phyloP scores from a whole-genome alignment of 2,329 filamentous ascomycete genomes.

The Colletotrichum tanaceti region DNA sequence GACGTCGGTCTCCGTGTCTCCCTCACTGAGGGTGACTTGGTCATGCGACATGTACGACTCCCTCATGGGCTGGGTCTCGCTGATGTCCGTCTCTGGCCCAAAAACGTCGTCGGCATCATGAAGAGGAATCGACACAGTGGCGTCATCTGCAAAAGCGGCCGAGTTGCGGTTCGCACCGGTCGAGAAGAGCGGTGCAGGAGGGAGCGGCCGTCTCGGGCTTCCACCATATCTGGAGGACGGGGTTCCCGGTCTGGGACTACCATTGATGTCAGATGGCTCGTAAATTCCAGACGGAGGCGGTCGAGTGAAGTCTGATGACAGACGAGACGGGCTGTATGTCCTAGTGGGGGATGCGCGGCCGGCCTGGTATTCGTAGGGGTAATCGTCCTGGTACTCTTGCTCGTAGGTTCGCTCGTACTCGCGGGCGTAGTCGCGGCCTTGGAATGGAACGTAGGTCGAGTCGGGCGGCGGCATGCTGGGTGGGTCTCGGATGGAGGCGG shows the following conservation, averaged over 20 bases:
- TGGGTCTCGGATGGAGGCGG: slow-evolving; percentile 67
- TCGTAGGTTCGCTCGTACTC: slow-evolving; percentile 45
- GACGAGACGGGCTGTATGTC: slow-evolving; percentile 68
- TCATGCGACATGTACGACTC: slow-evolving; percentile 68
- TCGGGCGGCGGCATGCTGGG: slow-evolving; percentile 72
- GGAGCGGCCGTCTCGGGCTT: slow-evolving; percentile 86
- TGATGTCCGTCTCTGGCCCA: slow-evolving; percentile 67
- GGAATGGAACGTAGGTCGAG: slow-evolving; percentile 70
- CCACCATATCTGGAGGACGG: slow-evolving; percentile 90
- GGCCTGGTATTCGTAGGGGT: slow-evolving; percentile 33
- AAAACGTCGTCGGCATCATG: slow-evolving; percentile 80
- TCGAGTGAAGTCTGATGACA: slow-evolving; percentile 72
- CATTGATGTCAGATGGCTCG: slow-evolving; percentile 89
- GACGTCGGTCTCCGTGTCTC: slow-evolving; percentile 49
- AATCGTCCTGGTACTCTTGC: slow-evolving; percentile 37
- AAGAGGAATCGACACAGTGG: slow-evolving; percentile 79
- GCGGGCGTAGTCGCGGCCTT: slow-evolving; percentile 54
- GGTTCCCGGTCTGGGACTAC: slow-evolving; percentile 88
- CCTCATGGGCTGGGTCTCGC: slow-evolving; percentile 62
- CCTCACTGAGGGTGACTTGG: slow-evolving; percentile 66
- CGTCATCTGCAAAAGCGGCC: slow-evolving; percentile 71
- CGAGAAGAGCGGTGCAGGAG: slow-evolving; percentile 87
- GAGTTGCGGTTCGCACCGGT: slow-evolving; percentile 60
- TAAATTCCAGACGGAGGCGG: slow-evolving; percentile 80
- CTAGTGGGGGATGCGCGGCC: slow-evolving; percentile 62